Base-by-base conservation (phyloP, 345 rosid species). In the Arabis alpina region DNA sequence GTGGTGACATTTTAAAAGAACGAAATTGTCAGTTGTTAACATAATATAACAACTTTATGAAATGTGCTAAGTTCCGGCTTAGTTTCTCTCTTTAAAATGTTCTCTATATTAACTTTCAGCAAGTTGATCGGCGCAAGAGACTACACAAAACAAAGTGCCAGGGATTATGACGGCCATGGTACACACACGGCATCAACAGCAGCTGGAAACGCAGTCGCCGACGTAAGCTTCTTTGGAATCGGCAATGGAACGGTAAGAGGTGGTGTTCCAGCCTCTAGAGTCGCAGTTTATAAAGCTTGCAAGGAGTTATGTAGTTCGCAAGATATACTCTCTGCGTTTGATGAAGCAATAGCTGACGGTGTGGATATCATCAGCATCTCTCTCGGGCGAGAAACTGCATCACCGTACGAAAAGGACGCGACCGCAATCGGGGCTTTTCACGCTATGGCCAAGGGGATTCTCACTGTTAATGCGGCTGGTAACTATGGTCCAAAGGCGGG, bases 171-270 rank as follows among this genome's bases (percentile, higher is more conserved):
- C 0, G 75, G 79, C 1, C 79, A 76, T 36, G 89, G 89, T 11
- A 70, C 82, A 4, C 92, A 87, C 68, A 85, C 87, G 0, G 85
- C 92, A 0, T 87, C 89, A 6, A 87, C 72, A 0, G 87, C 86
- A 1, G 87, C 89, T 7, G 89, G 89, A 43, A 80, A 60, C 70
- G 54, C 41, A 4, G 82, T 85, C 1, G 6, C 16, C 1, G 59
- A 54, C 43, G 71, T 37, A 1, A 80, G 79, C 41, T 82, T 80
- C 40, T 78, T 34, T 72, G 88, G 88, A 10, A 0, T 87, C 1
- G 88, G 79, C 3, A 25, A 72, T 4, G 90, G 90, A 24, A 75
- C 63, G 1, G 82, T 70, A 6, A 75, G 87, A 70, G 88, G 88
- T 45, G 84, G 75, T 2, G 86, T 74, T 34, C 86, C 89, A 0